Evolutionary conservation across 495 filamentous ascomycete species (phyloP).

Genomic region (Cercophora sp.): DNA sequence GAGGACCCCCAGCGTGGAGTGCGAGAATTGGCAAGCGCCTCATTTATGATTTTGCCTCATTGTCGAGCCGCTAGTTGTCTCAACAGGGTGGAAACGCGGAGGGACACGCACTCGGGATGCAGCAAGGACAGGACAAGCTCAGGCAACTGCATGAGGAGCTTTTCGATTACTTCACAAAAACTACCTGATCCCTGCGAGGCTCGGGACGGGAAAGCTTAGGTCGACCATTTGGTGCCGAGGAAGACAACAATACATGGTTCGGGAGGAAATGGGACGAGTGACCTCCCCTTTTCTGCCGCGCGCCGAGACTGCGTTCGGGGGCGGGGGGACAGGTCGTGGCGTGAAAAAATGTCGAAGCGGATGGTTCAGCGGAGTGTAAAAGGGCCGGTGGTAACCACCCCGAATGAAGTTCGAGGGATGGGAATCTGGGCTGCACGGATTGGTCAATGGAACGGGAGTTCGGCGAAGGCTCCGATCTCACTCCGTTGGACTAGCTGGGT

Average conservation of each 20-base stretch:
- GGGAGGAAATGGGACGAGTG: background rate
- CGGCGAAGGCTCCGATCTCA: constrained; percentile 1
- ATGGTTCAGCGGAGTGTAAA: background rate
- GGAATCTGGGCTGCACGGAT: background rate
- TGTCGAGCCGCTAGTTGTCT: constrained; percentile 1
- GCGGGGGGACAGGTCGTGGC: too few relatives aligned
- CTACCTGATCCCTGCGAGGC: background rate
- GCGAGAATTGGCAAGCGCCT: constrained; percentile 18
- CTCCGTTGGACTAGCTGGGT: background rate
- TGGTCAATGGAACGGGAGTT: constrained; percentile 6
- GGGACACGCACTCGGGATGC: background rate
- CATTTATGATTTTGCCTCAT: constrained; percentile 12
- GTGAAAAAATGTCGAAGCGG: background rate
- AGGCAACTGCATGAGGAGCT: background rate
- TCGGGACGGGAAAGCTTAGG: background rate
- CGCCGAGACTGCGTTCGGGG: too few relatives aligned
- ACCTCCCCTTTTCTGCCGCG: background rate
- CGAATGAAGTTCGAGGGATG: background rate
- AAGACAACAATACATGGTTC: background rate
- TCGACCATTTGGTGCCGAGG: constrained; percentile 6
- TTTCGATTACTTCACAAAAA: constrained; percentile 10
- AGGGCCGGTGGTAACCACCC: background rate
- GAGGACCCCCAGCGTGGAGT: constrained; percentile 14
- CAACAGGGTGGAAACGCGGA: constrained; percentile 3
- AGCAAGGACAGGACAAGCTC: constrained; percentile 10